A percentile compares a stretch with the other conserved stretches of the same genome.
Evolutionary conservation across 1,139 yeast genomes (phyloP).

Genomic region (Blastobotrys illinoisensis): DNA sequence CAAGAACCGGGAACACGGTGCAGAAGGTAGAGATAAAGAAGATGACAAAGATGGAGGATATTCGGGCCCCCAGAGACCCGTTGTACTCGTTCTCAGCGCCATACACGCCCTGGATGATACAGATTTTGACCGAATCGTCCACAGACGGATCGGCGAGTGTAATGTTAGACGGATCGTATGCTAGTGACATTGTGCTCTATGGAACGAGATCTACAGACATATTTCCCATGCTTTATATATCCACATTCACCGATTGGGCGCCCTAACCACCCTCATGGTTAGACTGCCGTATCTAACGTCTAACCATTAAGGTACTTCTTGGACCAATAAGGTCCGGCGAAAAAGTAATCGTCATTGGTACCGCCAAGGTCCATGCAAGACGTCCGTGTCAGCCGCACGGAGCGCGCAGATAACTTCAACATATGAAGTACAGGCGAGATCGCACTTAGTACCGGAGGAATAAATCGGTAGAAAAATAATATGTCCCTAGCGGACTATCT

Average conservation of each 20-base stretch:
- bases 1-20: slow-evolving; percentile 37
- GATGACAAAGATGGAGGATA: slow-evolving; percentile 68
- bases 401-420: background rate
- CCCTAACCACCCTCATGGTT: background rate
- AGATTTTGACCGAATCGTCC: slow-evolving; percentile 35
- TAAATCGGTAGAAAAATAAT: background rate
- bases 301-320: background rate
- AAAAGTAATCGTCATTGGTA: background rate
- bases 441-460: background rate
- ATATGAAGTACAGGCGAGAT: background rate
- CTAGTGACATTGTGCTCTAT: slow-evolving; percentile 1
- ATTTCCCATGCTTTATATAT: background rate
- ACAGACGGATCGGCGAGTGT: slow-evolving; percentile 28
- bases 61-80: slow-evolving; percentile 57
- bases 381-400: background rate
- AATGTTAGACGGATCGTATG: slow-evolving; percentile 27
- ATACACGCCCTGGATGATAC: slow-evolving; percentile 37
- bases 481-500: slow-evolving; percentile 51
- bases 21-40: slow-evolving; percentile 53
- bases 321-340: background rate
- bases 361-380: background rate
- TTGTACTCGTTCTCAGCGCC: slow-evolving; percentile 37
- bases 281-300: background rate
- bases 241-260: background rate
- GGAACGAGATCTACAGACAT: background rate